A percentile compares a stretch with the other conserved stretches of the same genome.
Evolutionary conservation across 2,329 filamentous ascomycete genomes (phyloP).

Genomic region (Rutstroemia sydowiana): DNA sequence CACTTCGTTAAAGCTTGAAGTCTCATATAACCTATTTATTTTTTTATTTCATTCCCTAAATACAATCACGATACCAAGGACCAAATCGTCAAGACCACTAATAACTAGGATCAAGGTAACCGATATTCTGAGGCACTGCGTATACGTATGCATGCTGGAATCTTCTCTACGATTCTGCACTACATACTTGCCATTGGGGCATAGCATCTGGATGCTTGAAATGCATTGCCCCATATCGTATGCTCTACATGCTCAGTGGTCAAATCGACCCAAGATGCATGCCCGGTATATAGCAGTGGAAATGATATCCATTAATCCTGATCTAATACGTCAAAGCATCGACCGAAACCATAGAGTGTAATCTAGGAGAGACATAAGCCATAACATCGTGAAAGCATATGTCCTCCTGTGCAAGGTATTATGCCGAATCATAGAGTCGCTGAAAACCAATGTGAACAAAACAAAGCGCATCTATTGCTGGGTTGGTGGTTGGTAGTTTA

Average conservation of each 20-base stretch:
- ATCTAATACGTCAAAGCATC: constrained; percentile 26
- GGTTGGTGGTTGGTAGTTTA: constrained; percentile 20
- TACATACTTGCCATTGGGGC: neutral
- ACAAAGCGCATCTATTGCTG: constrained; percentile 18
- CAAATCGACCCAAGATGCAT: constrained; percentile 6
- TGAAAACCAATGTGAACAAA: constrained; percentile 18
- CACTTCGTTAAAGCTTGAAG: neutral
- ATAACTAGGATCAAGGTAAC: neutral
- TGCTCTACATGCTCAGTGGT: neutral
- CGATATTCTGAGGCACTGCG: neutral
- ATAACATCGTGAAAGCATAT: constrained; percentile 30
- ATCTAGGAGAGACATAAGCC: constrained; percentile 27
- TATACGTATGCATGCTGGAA: neutral
- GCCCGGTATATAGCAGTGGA: constrained; percentile 11
- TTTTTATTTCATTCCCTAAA: neutral
- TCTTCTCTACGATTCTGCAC: neutral
- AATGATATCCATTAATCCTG: constrained; percentile 26
- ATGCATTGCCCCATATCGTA: neutral
- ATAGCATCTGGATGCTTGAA: neutral
- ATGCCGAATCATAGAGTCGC: constrained; percentile 21
- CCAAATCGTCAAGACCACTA: neutral
- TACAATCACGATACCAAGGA: neutral
- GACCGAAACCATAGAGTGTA: constrained; percentile 19
- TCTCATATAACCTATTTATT: neutral
- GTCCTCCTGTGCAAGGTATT: constrained; percentile 18